phyloP scores from a whole-genome alignment of 2,329 filamentous ascomycete genomes.

The Dothideomycetidae sp. region DNA sequence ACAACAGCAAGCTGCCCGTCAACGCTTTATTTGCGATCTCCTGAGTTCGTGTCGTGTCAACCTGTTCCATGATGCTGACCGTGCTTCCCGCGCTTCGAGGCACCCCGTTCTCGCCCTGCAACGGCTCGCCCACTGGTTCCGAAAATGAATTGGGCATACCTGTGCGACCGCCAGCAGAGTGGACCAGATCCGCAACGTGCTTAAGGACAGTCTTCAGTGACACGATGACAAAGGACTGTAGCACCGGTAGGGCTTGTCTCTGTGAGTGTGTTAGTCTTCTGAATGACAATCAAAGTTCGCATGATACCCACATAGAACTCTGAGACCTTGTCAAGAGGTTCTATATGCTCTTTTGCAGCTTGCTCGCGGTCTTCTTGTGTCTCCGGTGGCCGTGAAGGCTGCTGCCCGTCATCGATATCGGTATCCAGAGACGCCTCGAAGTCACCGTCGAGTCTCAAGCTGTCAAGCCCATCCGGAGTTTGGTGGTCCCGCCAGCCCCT shows the following conservation, averaged over 20 bases:
- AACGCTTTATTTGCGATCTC: constrained; percentile 87
- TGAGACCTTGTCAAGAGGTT: constrained; percentile 45
- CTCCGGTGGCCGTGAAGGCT: constrained; percentile 12
- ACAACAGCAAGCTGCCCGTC: constrained; percentile 71
- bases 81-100: constrained; percentile 16
- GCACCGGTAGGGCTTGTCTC: constrained; percentile 62
- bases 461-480: constrained; percentile 8
- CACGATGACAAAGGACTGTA: constrained; percentile 89
- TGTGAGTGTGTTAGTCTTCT: constrained; percentile 29
- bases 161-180: constrained; percentile 17
- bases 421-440: constrained; percentile 1
- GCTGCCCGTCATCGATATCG: constrained; percentile 28
- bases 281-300: neutral
- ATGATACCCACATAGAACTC: constrained; percentile 60
- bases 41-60: constrained; percentile 65
- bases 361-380: constrained; percentile 1
- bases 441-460: constrained; percentile 1
- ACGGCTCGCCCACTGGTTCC: constrained; percentile 11
- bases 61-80: constrained; percentile 45
- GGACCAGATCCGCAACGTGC: constrained; percentile 74
- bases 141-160: constrained; percentile 7
- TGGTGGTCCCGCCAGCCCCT: constrained; percentile 57
- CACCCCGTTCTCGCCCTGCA: constrained; percentile 25
- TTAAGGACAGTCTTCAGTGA: constrained; percentile 75
- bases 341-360: constrained; percentile 12